Conservation (phyloP, 768 basidiomycete genomes). For the Pleurotus citrinopileatus region DNA sequence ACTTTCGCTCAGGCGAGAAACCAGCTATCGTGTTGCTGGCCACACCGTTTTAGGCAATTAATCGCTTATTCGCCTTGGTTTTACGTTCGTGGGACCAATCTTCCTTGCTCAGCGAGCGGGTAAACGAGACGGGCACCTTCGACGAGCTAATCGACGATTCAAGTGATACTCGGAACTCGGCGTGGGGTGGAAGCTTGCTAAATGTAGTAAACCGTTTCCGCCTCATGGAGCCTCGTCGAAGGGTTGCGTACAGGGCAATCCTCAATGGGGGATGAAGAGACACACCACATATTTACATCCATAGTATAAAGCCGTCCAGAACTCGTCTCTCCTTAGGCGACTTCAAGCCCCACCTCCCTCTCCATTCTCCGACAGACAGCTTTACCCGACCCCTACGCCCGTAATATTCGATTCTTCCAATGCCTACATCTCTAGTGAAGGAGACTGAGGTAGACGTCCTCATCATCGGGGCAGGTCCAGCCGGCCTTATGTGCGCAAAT, state of each 20-base stretch:
- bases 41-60: conserved; percentile 6
- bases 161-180: background rate
- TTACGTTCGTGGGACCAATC: background rate
- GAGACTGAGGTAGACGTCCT: conserved; percentile 55
- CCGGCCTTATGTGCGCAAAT: conserved; percentile 68
- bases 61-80: background rate
- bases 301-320: conserved; percentile 6
- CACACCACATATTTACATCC: background rate
- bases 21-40: background rate
- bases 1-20: background rate
- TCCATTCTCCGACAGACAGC: background rate
- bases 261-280: conserved; percentile 6
- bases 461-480: conserved; percentile 59
- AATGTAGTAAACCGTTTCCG: background rate
- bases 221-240: background rate
- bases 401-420: conserved; percentile 6
- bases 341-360: conserved; percentile 1
- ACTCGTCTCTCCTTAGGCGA: background rate
- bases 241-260: background rate
- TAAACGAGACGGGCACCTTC: background rate
- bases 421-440: conserved; percentile 22
- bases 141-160: background rate
- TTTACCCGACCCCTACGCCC: background rate
- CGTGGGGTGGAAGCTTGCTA: background rate
- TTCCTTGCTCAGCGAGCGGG: background rate